Percentiles rank a stretch among this genome's conserved stretches.
Conservation (phyloP, 1,139 yeast species). For the Geotrichum citri-aurantii region DNA sequence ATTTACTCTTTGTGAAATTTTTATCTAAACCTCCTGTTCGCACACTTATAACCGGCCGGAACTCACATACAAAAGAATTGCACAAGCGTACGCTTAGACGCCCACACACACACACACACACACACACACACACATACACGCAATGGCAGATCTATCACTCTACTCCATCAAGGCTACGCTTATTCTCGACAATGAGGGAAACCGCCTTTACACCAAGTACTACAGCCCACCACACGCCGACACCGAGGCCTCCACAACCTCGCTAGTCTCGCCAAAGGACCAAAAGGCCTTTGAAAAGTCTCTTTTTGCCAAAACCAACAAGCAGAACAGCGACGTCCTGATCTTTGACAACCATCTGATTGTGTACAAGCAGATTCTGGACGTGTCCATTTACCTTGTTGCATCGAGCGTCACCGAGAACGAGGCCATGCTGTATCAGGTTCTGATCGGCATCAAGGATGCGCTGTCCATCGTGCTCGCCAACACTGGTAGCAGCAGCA, state of each 20-base stretch:
- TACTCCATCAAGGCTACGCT: constrained; percentile 74
- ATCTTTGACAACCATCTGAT: constrained; percentile 63
- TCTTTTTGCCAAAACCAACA: constrained; percentile 67
- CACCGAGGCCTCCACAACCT: constrained; percentile 28
- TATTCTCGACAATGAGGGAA: constrained; percentile 76
- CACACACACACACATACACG: constrained; percentile 11
- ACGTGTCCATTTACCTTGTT: constrained; percentile 63
- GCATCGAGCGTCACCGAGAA: constrained; percentile 77
- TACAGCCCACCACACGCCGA: constrained; percentile 57
- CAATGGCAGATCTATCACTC: constrained; percentile 36
- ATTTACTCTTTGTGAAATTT: too few species aligned
- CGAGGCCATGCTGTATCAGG: constrained; percentile 74
- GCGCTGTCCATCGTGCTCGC: constrained; percentile 72
- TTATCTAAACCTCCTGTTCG: too few species aligned
- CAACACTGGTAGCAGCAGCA: constrained; percentile 8
- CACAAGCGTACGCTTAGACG: too few species aligned
- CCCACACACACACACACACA: not conserved
- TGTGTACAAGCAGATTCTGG: constrained; percentile 75
- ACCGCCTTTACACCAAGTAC: constrained; percentile 79
- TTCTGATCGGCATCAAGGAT: constrained; percentile 71
- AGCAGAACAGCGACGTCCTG: constrained; percentile 73
- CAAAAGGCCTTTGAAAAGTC: constrained; percentile 74
- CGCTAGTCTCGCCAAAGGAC: constrained; percentile 44
- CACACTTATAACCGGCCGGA: too few species aligned
- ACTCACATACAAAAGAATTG: too few species aligned